Evolutionary conservation across 75 land plant species (phyloP), one percentile per base, ranked within the genome.

Genomic region (Pinus tabuliformis): DNA sequence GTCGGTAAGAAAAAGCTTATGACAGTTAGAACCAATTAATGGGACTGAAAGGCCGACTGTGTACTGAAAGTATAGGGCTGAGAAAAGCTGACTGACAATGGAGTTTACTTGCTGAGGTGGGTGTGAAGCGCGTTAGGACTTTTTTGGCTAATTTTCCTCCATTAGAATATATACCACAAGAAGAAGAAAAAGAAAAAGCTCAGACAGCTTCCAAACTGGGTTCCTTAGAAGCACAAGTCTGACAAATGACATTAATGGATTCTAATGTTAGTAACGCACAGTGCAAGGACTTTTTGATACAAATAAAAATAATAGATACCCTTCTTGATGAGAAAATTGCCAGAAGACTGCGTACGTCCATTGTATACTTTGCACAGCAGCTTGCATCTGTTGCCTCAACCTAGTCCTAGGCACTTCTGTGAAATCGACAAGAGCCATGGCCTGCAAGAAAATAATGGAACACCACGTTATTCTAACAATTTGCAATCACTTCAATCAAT

Each of bases 291-390:
- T 16, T 14, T 6, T 0, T 16, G 39, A 70, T 18, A 28, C 18
- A 37, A 37, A 28, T 14, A 14, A 70, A 30, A 17, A 70, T 17
- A 13, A 16, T 11, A 49, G 11, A 57, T 83, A 94, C 95, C 92
- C 88, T 83, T 85, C 85, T 58, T 87, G 86, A 17, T 86, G 86
- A 72, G 85, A 90, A 63, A 83, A 71, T 75, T 86, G 85, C 97
- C 97, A 94, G 81, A 88, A 94, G 72, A 90, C 81, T 59, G 86
- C 78, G 77, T 94, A 94, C 8, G 97, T 94, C 97, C 97, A 94
- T 56, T 88, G 88, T 21, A 94, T 75, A 49, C 89, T 80, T 58
- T 93, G 95, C n/a, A 93, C 95, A 18, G 90, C 92, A 15, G 87
- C 66, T 75, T 92, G 92, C 72, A 93, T 68, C 78, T 81, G 75